Evolutionary conservation across 352 stramenopile genomes (phyloP).

Genomic region (Pythium aquatile): DNA sequence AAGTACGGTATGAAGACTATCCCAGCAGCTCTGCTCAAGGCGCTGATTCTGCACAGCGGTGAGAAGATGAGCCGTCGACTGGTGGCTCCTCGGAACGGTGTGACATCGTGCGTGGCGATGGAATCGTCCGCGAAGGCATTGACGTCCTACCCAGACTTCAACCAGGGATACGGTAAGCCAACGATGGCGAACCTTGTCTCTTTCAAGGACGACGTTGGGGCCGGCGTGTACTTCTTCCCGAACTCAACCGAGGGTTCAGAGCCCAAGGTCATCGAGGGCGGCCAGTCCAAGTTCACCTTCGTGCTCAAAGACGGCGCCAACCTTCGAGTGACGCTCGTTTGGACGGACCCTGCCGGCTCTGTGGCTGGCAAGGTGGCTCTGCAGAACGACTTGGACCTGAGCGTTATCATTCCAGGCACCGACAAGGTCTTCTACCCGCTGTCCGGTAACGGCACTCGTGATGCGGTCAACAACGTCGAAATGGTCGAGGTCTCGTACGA

Average conservation of each 20-base stretch:
- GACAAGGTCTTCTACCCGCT: conserved; percentile 55
- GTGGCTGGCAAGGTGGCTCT: conserved; percentile 48
- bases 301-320: conserved; percentile 51
- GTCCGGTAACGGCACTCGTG: conserved; percentile 55
- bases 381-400: conserved; percentile 76
- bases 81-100: conserved; percentile 34
- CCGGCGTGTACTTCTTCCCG: conserved; percentile 31
- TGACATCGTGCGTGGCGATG: conserved; percentile 56
- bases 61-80: conserved; percentile 56
- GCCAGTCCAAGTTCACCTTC: conserved; percentile 51
- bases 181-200: conserved; percentile 60
- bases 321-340: conserved; percentile 67
- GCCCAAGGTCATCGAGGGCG: conserved; percentile 51
- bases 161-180: conserved; percentile 77
- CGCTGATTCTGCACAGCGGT: conserved; percentile 77
- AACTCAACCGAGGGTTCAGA: conserved; percentile 44
- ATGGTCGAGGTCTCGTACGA: conserved; percentile 74
- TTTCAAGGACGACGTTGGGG: conserved; percentile 33
- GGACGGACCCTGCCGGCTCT: conserved; percentile 64
- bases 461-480: conserved; percentile 75
- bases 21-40: conserved; percentile 79
- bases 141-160: conserved; percentile 54
- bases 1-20: conserved; percentile 55
- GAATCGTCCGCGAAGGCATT: conserved; percentile 34
- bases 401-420: conserved; percentile 49